A percentile compares a stretch with the other conserved stretches of the same genome.
Conservation (phyloP, 2,329 filamentous ascomycete genomes). For the Stromatinia cepivora region DNA sequence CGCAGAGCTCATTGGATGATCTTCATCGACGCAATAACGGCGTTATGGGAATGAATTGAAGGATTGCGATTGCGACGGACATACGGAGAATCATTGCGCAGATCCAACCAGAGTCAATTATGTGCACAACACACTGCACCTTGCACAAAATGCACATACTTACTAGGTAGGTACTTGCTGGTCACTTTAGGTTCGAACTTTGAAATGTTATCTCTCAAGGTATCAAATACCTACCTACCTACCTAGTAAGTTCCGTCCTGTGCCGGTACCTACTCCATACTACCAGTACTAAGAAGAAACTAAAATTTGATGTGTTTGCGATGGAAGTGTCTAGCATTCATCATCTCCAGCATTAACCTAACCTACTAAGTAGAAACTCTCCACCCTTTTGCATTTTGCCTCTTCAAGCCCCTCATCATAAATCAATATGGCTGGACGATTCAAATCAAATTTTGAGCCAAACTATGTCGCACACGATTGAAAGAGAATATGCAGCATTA, state of each 20-base stretch:
- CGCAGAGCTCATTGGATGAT: slow-evolving; percentile 33
- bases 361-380: neutral
- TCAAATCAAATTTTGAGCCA: slow-evolving; percentile 4
- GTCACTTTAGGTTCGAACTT: slow-evolving; percentile 1
- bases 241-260: neutral
- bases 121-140: slow-evolving; percentile 13
- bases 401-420: slow-evolving; percentile 10
- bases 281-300: neutral
- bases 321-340: slow-evolving; percentile 2
- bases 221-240: neutral
- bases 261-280: neutral
- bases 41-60: neutral
- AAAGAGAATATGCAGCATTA: slow-evolving; percentile 9
- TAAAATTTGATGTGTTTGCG: slow-evolving; percentile 12
- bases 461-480: slow-evolving; percentile 23
- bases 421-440: slow-evolving; percentile 4
- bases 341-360: neutral
- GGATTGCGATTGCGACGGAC: slow-evolving; percentile 1
- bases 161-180: neutral
- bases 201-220: slow-evolving; percentile 12
- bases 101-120: neutral
- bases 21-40: slow-evolving; percentile 29
- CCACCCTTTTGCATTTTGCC: slow-evolving; percentile 12
- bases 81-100: neutral
- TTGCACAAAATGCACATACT: neutral